These are phyloP conservation scores for Silybum marianum DNA, from an alignment of 129 eudicot genomes.

Conservation along the genomic window DNA sequence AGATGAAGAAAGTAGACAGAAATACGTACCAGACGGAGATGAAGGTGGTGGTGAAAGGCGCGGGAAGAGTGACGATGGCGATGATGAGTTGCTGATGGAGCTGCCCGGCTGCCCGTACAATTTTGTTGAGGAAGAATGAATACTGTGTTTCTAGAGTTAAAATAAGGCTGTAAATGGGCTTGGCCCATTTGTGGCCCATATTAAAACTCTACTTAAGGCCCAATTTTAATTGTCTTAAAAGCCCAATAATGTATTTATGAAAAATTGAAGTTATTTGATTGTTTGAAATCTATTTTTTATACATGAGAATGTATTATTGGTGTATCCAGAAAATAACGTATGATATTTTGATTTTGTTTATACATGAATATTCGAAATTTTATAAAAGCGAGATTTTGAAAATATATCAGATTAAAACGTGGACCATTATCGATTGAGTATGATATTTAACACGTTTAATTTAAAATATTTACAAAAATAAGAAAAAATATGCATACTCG, in stretches of 20 bases:
- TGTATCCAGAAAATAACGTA: too few relatives aligned
- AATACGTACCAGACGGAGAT: constrained; percentile 13
- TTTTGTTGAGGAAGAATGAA: constrained; percentile 3
- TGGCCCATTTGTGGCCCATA: not conserved
- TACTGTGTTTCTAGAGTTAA: not conserved
- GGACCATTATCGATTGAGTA: too few relatives aligned
- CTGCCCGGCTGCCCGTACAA: constrained; percentile 23
- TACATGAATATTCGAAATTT: too few relatives aligned
- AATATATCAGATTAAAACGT: too few relatives aligned
- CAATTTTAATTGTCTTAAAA: not conserved
- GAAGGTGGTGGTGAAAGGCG: constrained; percentile 20
- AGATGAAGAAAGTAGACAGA: not conserved
- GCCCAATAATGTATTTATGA: not conserved
- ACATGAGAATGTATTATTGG: too few relatives aligned
- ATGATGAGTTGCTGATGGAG: constrained; percentile 15
- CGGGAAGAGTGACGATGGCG: constrained; percentile 33
- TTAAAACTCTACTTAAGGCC: not conserved
- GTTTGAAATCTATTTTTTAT: too few relatives aligned
- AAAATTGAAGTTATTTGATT: too few relatives aligned
- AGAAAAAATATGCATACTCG: too few relatives aligned
- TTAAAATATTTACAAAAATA: too few relatives aligned
- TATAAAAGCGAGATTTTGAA: too few relatives aligned
- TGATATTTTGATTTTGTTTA: too few relatives aligned
- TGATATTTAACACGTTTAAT: too few relatives aligned
- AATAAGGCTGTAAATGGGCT: not conserved